A percentile compares a stretch with the other conserved stretches of the same genome.
phyloP scores from a whole-genome alignment of 1,139 yeast genomes.

The Casaregolazyma lundiana region DNA sequence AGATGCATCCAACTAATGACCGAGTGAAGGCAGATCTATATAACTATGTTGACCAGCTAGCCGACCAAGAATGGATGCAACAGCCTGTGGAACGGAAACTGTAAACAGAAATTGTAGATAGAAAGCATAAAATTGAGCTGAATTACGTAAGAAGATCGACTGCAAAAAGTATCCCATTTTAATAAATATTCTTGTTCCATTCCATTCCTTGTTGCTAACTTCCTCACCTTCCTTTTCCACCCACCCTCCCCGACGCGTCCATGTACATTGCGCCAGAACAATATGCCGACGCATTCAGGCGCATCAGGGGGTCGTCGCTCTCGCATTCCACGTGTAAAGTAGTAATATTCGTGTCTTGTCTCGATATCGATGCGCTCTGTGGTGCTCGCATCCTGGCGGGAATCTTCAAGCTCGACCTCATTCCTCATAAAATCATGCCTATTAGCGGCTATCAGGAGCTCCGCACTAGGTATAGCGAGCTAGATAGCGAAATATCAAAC shows the following conservation, averaged over 20 bases:
- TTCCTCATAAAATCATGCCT: constrained; percentile 86
- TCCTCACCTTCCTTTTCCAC: background rate
- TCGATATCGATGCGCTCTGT: constrained; percentile 89
- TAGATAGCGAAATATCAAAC: constrained; percentile 75
- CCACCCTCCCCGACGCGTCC: constrained; percentile 6
- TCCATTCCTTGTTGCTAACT: constrained; percentile 1
- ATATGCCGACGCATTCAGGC: constrained; percentile 29
- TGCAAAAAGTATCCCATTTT: too few species aligned
- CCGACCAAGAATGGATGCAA: constrained; percentile 12
- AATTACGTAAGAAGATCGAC: too few species aligned
- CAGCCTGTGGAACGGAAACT: constrained; percentile 5
- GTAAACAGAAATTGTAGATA: background rate
- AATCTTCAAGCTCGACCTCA: constrained; percentile 70
- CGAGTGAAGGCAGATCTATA: constrained; percentile 1
- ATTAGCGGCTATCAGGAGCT: constrained; percentile 91
- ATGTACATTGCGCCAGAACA: constrained; percentile 33
- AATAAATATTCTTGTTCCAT: too few species aligned
- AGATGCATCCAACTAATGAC: too few species aligned
- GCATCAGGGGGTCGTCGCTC: constrained; percentile 34
- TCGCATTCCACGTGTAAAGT: constrained; percentile 89
- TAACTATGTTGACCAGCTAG: constrained; percentile 8
- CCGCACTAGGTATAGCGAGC: constrained; percentile 51
- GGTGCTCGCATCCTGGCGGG: constrained; percentile 73
- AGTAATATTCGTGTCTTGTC: constrained; percentile 83
- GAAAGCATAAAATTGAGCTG: background rate